Conservation (phyloP, 1,284 basidiomycete species). For the Cutaneotrichosporon daszewskae region DNA sequence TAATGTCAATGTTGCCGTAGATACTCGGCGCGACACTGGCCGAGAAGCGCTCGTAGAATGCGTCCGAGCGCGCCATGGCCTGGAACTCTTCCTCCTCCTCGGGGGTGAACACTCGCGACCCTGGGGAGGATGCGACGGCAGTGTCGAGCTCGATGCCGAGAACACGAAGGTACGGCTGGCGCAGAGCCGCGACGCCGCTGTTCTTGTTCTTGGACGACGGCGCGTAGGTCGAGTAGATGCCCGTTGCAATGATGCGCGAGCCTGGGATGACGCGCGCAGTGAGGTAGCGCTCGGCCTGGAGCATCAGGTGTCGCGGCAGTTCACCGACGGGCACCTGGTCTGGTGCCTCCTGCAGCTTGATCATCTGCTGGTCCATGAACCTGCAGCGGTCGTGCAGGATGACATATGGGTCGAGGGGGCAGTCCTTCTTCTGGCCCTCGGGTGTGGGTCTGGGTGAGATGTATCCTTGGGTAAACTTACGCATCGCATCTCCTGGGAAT, state of each 20-base stretch:
- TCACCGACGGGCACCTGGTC: slow-evolving; percentile 99
- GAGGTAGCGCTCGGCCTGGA: slow-evolving; percentile 83
- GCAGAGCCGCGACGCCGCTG: slow-evolving; percentile 70
- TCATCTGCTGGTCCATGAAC: slow-evolving; percentile 92
- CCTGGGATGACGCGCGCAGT: slow-evolving; percentile 91
- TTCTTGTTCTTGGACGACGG: slow-evolving; percentile 74
- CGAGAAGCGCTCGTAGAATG: slow-evolving; percentile 90
- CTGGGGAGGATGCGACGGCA: slow-evolving; percentile 55
- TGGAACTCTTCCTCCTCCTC: slow-evolving; percentile 95
- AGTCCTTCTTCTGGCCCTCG: slow-evolving; percentile 79
- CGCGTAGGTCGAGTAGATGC: slow-evolving; percentile 89
- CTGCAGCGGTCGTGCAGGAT: slow-evolving; percentile 92
- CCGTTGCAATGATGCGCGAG: slow-evolving; percentile 87
- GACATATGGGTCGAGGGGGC: slow-evolving; percentile 91
- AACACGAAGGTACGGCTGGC: slow-evolving; percentile 90
- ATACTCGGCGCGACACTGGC: slow-evolving; percentile 95
- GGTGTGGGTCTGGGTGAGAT: slow-evolving; percentile 52
- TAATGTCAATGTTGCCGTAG: slow-evolving; percentile 94
- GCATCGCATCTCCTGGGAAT: slow-evolving; percentile 81
- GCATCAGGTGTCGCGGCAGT: slow-evolving; percentile 88
- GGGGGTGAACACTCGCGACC: slow-evolving; percentile 70
- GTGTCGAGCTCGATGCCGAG: slow-evolving; percentile 85
- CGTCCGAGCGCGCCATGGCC: slow-evolving; percentile 79
- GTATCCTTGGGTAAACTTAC: slow-evolving; percentile 30
- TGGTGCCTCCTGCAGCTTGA: slow-evolving; percentile 97